Evolutionary conservation across 768 basidiomycete genomes (phyloP).

Genomic region (Lentinus brumalis): DNA sequence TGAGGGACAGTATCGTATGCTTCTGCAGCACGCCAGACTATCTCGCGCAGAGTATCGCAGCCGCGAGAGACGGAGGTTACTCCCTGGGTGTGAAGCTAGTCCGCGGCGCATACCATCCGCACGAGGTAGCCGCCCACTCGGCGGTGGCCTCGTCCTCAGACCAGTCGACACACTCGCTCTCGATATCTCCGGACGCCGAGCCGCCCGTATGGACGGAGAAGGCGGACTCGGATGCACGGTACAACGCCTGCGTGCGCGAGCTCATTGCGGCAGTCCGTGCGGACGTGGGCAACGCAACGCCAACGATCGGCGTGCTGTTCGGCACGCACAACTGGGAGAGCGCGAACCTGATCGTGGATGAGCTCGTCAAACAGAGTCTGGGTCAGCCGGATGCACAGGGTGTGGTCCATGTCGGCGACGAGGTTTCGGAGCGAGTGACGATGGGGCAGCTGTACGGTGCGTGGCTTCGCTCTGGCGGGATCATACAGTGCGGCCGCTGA

Average conservation of each 20-base stretch:
- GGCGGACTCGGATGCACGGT: constrained; percentile 72
- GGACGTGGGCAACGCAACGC: constrained; percentile 41
- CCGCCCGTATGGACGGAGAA: constrained; percentile 76
- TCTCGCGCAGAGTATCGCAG: constrained; percentile 61
- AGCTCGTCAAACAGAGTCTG: constrained; percentile 59
- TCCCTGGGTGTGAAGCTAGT: constrained; percentile 90
- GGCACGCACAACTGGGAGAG: constrained; percentile 87
- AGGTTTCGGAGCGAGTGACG: constrained; percentile 64
- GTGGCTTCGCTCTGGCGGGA: constrained; percentile 20
- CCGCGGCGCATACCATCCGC: constrained; percentile 86
- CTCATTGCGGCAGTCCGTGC: constrained; percentile 59
- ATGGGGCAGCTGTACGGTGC: constrained; percentile 85
- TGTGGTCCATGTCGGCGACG: constrained; percentile 46
- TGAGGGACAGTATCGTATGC: not conserved
- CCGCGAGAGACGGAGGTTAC: constrained; percentile 68
- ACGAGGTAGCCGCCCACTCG: constrained; percentile 61
- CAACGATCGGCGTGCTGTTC: constrained; percentile 69
- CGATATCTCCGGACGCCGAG: constrained; percentile 57
- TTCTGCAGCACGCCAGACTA: constrained; percentile 65
- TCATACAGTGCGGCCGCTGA: not conserved
- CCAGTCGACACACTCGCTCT: constrained; percentile 25
- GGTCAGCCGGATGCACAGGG: constrained; percentile 36
- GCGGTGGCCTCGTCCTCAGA: constrained; percentile 16
- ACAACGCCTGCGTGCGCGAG: constrained; percentile 58
- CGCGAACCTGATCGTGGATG: constrained; percentile 59